Evolutionary conservation across 23 red algal species (phyloP), one percentile per base, ranked within the genome.

Genomic region (Agarophyton chilense): DNA sequence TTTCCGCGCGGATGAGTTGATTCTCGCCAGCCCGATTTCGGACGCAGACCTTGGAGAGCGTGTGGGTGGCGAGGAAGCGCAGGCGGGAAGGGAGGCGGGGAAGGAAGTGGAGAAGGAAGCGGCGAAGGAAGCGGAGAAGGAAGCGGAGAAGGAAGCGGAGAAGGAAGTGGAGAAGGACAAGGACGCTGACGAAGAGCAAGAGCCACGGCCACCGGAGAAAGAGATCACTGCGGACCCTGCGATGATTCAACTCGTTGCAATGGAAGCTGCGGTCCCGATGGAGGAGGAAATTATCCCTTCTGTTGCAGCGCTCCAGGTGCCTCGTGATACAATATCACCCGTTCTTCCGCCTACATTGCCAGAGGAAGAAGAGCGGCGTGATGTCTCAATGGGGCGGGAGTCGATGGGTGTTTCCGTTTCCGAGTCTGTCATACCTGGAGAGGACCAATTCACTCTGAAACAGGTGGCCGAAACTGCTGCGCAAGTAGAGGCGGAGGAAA

Each of bases 41-140:
- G 81, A 86, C 28, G 81, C 81, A 2, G 81, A 86, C 28, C 77
- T 81, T 31, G 77, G 50, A 2, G 57, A 81, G 45, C 40, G 65
- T 16, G 36, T 44, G 39, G 35, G 4, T 5, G 34, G 18, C 3
- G 16, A 43, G 36, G 65, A 72, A 24, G 65, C 2, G 21, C n/a
- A 40, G 35, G 56, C 7, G 56, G 26, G 19, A 17, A 17, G 19
- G 26, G 56, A 22, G 56, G 56, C 7, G 26, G 56, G 19, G 19
- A 17, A 61, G 56, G 56, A 61, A 40, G 62, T 5, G 10, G 35
- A 44, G 22, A 33, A 16, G 17, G 75, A 56, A 26, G 16, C 53
- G 49, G 53, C 53, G 14, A 33, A 50, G 36, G 21, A 40, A 35
- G 25, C 42, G 26, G 47, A 79, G 47, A 78, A 74, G 28, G 60